Conservation (phyloP, 495 filamentous ascomycete genomes). For the Penicillium psychrofluorescens region DNA sequence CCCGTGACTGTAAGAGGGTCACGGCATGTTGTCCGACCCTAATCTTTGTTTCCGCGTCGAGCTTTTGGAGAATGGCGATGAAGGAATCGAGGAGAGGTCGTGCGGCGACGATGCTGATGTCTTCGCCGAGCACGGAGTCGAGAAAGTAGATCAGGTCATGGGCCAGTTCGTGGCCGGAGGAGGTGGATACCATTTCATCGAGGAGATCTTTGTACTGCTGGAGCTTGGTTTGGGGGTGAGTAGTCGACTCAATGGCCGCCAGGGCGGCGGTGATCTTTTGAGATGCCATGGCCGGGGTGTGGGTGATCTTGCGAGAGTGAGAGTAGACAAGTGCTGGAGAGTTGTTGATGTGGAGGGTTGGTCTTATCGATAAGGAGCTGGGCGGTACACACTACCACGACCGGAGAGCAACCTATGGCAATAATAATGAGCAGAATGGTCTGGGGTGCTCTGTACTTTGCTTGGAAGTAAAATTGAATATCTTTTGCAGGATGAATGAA, state of each 20-base stretch:
- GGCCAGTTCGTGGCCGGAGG: conserved; percentile 47
- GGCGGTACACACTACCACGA: not conserved
- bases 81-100: conserved; percentile 65
- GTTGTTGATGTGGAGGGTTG: too few relatives aligned
- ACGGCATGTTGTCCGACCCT: conserved; percentile 64
- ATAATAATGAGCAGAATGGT: too few relatives aligned
- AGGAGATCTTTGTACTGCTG: conserved; percentile 63
- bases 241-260: conserved; percentile 44
- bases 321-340: not conserved
- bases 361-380: not conserved
- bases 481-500: too few relatives aligned
- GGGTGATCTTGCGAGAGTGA: not conserved
- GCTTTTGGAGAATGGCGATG: conserved; percentile 48
- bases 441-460: too few relatives aligned
- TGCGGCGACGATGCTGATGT: conserved; percentile 66
- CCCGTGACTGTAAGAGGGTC: conserved; percentile 52
- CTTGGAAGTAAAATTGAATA: too few relatives aligned
- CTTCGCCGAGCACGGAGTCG: conserved; percentile 58
- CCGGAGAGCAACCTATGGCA: not conserved
- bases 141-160: conserved; percentile 62
- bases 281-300: conserved; percentile 44
- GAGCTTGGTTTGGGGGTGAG: conserved; percentile 46
- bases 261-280: conserved; percentile 49
- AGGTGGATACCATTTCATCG: conserved; percentile 48
- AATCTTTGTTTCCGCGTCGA: conserved; percentile 57